phyloP scores from a whole-genome alignment of 176 grass and related monocot genomes.

The Carex parvula region DNA sequence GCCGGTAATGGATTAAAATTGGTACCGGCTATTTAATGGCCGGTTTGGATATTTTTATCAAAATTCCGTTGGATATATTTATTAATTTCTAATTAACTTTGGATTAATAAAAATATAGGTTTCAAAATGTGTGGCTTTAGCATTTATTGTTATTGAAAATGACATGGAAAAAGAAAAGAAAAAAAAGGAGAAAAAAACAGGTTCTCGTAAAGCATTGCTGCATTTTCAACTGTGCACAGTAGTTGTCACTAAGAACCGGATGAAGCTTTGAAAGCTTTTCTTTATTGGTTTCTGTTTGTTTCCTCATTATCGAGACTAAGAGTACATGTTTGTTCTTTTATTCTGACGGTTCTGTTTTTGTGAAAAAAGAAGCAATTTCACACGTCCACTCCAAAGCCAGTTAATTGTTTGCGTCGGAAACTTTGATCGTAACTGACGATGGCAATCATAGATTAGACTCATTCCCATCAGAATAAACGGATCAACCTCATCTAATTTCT shows the following conservation, averaged over 20 bases:
- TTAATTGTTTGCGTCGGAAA: neutral
- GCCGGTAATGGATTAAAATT: too few species aligned
- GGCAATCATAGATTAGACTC: neutral
- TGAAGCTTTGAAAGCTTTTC: neutral
- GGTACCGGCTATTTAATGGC: too few species aligned
- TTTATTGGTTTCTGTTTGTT: neutral
- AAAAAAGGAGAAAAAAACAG: neutral
- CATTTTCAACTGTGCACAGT: constrained; percentile 18
- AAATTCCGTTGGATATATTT: too few species aligned
- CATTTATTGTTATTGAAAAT: neutral
- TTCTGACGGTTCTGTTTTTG: neutral
- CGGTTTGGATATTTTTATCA: too few species aligned
- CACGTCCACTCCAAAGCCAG: neutral
- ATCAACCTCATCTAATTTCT: too few species aligned
- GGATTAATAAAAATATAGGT: too few species aligned
- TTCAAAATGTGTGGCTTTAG: neutral
- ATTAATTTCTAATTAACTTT: too few species aligned
- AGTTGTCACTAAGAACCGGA: neutral
- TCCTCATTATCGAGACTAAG: neutral
- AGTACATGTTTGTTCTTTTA: constrained; percentile 10
- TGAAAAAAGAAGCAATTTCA: neutral
- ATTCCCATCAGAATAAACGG: neutral
- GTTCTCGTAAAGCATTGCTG: neutral
- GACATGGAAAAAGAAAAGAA: constrained; percentile 4
- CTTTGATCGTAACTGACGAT: neutral